Evolutionary conservation across 441 rosid species (phyloP).

Genomic region (Flueggea neowawraea): DNA sequence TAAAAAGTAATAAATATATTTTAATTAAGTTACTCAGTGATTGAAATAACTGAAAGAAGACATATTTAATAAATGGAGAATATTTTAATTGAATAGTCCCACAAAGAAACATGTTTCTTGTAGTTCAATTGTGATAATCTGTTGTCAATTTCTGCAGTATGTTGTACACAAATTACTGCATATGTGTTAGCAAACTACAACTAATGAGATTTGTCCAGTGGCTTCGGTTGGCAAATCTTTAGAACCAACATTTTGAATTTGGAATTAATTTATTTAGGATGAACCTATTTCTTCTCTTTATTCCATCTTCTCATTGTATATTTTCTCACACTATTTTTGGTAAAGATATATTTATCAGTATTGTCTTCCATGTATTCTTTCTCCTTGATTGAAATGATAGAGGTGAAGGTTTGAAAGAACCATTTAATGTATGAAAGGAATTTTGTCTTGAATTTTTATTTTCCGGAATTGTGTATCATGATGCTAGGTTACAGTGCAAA

Average conservation of each 20-base stretch:
- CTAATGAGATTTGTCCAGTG: neutral
- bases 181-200: neutral
- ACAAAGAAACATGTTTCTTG: no score
- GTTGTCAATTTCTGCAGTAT: no score
- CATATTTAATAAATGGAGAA: no score
- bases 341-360: no score
- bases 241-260: neutral
- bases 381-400: neutral
- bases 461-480: slow-evolving; percentile 13
- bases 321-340: neutral
- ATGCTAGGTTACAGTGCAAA: slow-evolving; percentile 54
- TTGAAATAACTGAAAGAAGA: no score
- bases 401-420: neutral
- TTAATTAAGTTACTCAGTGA: no score
- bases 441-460: slow-evolving; percentile 13
- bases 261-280: neutral
- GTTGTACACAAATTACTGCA: neutral
- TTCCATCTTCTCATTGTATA: neutral
- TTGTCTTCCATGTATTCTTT: neutral
- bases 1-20: no score
- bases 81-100: no score
- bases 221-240: neutral
- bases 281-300: neutral
- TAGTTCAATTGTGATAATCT: no score
- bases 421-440: neutral